A percentile compares a stretch with the other conserved stretches of the same genome.
Conservation (phyloP, 495 filamentous ascomycete species). For the Hypoxylon fuscum region DNA sequence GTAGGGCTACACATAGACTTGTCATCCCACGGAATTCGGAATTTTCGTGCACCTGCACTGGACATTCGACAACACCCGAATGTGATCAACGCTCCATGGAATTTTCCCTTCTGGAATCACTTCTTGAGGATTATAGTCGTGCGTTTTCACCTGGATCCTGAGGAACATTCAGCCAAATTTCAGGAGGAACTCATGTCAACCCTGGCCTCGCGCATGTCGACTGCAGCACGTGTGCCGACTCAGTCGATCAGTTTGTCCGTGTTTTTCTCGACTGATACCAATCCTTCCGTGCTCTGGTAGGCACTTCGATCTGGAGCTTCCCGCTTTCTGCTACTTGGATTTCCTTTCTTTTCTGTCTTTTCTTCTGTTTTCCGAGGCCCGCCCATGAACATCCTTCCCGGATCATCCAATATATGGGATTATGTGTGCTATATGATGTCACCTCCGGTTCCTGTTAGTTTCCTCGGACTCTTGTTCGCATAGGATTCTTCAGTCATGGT, state of each 20-base stretch:
- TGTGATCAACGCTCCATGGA: slow-evolving; percentile 12
- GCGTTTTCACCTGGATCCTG: slow-evolving; percentile 8
- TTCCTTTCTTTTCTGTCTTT: slow-evolving; percentile 22
- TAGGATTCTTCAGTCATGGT: slow-evolving; percentile 47
- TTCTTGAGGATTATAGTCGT: slow-evolving; percentile 17
- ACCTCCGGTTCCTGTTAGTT: slow-evolving; percentile 10
- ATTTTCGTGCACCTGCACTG: slow-evolving; percentile 13
- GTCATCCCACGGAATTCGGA: slow-evolving; percentile 16
- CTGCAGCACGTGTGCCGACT: slow-evolving; percentile 32
- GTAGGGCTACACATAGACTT: slow-evolving; percentile 29
- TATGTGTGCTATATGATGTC: slow-evolving; percentile 22
- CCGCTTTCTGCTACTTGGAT: slow-evolving; percentile 27
- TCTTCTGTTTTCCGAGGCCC: slow-evolving; percentile 5
- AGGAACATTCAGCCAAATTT: slow-evolving; percentile 6
- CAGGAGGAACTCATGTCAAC: slow-evolving; percentile 16
- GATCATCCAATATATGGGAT: slow-evolving; percentile 26
- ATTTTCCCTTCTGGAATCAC: background rate
- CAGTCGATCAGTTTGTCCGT: slow-evolving; percentile 21
- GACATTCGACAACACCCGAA: slow-evolving; percentile 29
- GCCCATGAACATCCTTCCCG: slow-evolving; percentile 8
- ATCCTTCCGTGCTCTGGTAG: slow-evolving; percentile 27
- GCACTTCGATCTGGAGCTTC: slow-evolving; percentile 21
- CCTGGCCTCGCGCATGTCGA: slow-evolving; percentile 15
- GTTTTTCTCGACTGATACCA: slow-evolving; percentile 29
- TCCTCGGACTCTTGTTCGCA: slow-evolving; percentile 22